A percentile compares a stretch with the other conserved stretches of the same genome.
phyloP scores from a whole-genome alignment of 31 red algal species.

The Bonnemaisonia californica region DNA sequence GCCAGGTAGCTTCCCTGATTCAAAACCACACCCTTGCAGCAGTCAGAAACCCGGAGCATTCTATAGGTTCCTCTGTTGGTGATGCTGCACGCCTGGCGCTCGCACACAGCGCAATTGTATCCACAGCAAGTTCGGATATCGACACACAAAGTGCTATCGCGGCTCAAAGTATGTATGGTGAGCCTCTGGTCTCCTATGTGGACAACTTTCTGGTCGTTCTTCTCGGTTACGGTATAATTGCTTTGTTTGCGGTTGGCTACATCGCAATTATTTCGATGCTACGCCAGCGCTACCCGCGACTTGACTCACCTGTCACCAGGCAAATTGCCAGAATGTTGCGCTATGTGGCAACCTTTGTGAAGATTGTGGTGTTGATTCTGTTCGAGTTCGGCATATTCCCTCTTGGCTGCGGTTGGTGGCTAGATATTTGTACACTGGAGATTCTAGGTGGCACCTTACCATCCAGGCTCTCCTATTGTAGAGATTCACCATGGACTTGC shows the following conservation, averaged over 20 bases:
- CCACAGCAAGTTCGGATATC: not conserved
- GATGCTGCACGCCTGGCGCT: not conserved
- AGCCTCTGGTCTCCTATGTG: constrained; percentile 7
- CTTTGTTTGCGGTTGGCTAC: constrained; percentile 58
- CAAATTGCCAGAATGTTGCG: constrained; percentile 60
- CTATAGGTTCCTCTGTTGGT: not conserved
- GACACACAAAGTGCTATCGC: not conserved
- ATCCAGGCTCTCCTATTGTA: constrained; percentile 53
- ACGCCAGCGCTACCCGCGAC: constrained; percentile 50
- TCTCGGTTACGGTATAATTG: constrained; percentile 83
- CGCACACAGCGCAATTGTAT: not conserved
- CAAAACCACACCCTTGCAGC: not conserved
- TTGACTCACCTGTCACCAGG: constrained; percentile 56
- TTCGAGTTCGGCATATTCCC: constrained; percentile 89
- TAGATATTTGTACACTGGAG: constrained; percentile 75
- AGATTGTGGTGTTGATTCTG: constrained; percentile 72
- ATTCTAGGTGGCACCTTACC: constrained; percentile 44
- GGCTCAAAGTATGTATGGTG: not conserved
- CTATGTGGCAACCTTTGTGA: constrained; percentile 70
- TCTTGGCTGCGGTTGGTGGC: constrained; percentile 85
- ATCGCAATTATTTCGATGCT: constrained; percentile 59
- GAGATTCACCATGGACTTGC: constrained; percentile 54
- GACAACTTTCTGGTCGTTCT: constrained; percentile 79
- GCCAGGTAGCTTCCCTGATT: not conserved
- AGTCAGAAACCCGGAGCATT: not conserved